Evolutionary conservation across 495 filamentous ascomycete species (phyloP), one percentile per base, ranked within the genome.

Genomic region (Usnea hakonensis): DNA sequence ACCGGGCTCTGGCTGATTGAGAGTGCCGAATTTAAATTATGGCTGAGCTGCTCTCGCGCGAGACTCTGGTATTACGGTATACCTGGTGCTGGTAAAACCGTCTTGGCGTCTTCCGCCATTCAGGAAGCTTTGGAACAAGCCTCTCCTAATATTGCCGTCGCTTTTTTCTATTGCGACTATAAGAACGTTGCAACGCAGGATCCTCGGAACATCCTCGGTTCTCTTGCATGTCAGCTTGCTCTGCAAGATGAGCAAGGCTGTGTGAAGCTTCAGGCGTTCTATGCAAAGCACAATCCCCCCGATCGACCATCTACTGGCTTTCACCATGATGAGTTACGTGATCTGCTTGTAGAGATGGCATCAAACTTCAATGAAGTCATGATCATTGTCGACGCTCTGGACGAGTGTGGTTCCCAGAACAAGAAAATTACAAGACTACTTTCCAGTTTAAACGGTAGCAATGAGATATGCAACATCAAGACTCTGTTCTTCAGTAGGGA

Each of bases 101-200:
- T 77, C 1, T 71, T 78, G 6, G 69, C 63, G 9, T 60, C 67
- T n/a, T 50, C 61, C 5, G 56, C 68, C 16, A 69, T 72, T 43
- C 48, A 71, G 26, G 57, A 66, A 50, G 61, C 60, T 14, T 11
- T 64, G 10, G 59, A 50, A n/a, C 13, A 17, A 26, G 26, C 41
- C 21, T 59, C 36, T 46, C 16, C 21, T 30, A 54, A 33, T 23
- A 60, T 58, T 16, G 75, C 65, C 9, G 66, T 69, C 5, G 76
- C 73, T 11, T 79, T 64, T 50, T 79, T 74, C 67, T 78, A 74
- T 43, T 77, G 75, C 52, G 72, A 76, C 46, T 77, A 77, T 62
- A 76, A 74, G 44, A 64, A 70, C 43, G 5, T 48, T 3, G 54
- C 38, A 19, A 73, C 72, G 1, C 70, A 73, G 30, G 52, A 69